A percentile compares a stretch with the other conserved stretches of the same genome.
These are phyloP conservation scores for Phytomonas serpens DNA, from an alignment of 208 protist genomes.

Conservation along the genomic window DNA sequence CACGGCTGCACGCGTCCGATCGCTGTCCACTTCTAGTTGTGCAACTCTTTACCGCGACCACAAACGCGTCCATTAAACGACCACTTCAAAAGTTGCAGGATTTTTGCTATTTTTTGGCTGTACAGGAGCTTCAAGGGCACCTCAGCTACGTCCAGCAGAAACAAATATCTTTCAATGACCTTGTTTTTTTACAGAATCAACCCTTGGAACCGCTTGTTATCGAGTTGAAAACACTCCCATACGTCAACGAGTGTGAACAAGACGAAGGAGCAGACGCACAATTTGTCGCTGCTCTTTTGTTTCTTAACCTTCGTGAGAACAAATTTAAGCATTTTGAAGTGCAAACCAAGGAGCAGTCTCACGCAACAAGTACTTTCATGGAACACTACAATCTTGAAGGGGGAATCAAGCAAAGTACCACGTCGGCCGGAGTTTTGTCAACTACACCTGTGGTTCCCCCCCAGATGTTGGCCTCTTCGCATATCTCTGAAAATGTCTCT, in stretches of 20 bases:
- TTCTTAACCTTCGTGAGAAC: constrained; percentile 70
- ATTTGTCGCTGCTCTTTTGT: constrained; percentile 50
- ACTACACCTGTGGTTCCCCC: neutral
- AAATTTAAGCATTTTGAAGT: constrained; percentile 83
- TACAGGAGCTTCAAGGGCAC: constrained; percentile 84
- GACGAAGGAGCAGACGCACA: neutral
- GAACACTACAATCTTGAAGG: constrained; percentile 77
- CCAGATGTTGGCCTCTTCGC: neutral
- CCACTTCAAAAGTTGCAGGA: constrained; percentile 73
- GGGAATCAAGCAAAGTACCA: constrained; percentile 15
- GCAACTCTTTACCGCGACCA: constrained; percentile 75
- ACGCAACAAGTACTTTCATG: constrained; percentile 68
- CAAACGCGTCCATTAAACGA: constrained; percentile 43
- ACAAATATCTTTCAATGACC: constrained; percentile 72
- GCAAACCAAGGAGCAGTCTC: constrained; percentile 31
- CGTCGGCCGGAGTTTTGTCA: neutral
- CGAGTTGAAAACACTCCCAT: constrained; percentile 20
- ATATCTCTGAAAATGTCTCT: constrained; percentile 7
- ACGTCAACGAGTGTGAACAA: constrained; percentile 8
- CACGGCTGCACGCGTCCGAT: constrained; percentile 36
- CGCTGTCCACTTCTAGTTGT: constrained; percentile 68
- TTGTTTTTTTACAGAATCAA: constrained; percentile 77
- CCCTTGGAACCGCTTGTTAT: constrained; percentile 42
- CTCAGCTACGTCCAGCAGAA: constrained; percentile 84
- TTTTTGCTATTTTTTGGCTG: constrained; percentile 78